These are phyloP conservation scores for Penicillium sp. DNA, from an alignment of 2,329 filamentous ascomycete species.

Conservation along the genomic window DNA sequence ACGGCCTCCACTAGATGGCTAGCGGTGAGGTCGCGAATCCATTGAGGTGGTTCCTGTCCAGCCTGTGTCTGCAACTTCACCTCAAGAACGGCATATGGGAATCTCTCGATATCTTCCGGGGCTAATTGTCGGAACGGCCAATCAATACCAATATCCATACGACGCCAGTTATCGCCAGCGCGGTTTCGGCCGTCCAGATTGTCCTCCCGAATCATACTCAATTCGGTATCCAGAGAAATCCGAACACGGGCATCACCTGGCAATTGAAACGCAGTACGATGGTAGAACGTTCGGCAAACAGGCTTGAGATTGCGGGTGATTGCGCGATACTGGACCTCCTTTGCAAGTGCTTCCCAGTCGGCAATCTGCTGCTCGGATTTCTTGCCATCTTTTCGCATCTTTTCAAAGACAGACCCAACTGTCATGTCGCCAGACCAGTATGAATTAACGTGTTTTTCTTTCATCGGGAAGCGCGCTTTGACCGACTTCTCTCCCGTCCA, in stretches of 20 bases:
- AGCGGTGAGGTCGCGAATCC: slow-evolving; percentile 88
- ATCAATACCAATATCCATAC: slow-evolving; percentile 96
- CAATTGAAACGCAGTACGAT: slow-evolving; percentile 95
- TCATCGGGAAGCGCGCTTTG: slow-evolving; percentile 89
- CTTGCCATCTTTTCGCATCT: slow-evolving; percentile 91
- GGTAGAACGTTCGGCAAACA: slow-evolving; percentile 94
- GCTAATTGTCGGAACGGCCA: slow-evolving; percentile 89
- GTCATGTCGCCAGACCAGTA: slow-evolving; percentile 82
- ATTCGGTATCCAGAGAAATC: slow-evolving; percentile 92
- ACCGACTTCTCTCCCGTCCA: slow-evolving; percentile 99
- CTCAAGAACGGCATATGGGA: slow-evolving; percentile 93
- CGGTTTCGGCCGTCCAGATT: slow-evolving; percentile 78
- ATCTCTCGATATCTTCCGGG: slow-evolving; percentile 77
- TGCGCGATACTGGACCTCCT: slow-evolving; percentile 90
- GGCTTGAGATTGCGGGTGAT: slow-evolving; percentile 82
- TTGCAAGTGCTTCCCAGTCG: slow-evolving; percentile 79
- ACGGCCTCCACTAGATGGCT: slow-evolving; percentile 98
- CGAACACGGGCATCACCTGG: slow-evolving; percentile 93
- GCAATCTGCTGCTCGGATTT: slow-evolving; percentile 89
- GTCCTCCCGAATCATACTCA: slow-evolving; percentile 93
- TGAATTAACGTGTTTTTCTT: slow-evolving; percentile 96
- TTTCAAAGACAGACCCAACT: slow-evolving; percentile 88
- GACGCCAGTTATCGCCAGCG: slow-evolving; percentile 85
- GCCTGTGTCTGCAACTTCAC: slow-evolving; percentile 97
- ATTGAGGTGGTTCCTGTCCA: slow-evolving; percentile 90